A percentile compares a stretch with the other conserved stretches of the same genome.
These are phyloP conservation scores for Truncatella angustata DNA, from an alignment of 2,329 filamentous ascomycete genomes.

Conservation along the genomic window DNA sequence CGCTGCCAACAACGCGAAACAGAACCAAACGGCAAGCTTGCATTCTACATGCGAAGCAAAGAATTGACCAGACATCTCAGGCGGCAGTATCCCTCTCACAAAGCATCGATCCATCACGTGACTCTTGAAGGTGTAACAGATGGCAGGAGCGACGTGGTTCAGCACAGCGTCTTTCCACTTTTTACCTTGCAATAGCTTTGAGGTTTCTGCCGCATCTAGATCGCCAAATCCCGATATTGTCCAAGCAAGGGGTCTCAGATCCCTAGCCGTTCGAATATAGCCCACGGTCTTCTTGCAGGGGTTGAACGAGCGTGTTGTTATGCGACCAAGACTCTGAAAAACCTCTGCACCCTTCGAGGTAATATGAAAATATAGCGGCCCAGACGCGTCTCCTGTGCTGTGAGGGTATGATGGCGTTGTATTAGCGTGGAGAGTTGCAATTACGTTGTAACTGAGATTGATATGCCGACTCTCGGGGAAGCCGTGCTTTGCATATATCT, in stretches of 20 bases:
- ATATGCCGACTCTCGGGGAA: background rate
- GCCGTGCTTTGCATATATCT: background rate
- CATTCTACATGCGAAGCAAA: constrained; percentile 1
- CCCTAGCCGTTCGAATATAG: background rate
- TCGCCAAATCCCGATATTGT: background rate
- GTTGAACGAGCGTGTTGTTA: background rate
- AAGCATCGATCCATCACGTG: background rate
- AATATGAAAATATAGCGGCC: background rate
- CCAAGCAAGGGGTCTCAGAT: background rate
- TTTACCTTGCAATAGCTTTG: background rate
- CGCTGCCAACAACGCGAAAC: background rate
- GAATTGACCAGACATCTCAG: background rate
- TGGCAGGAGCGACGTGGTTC: background rate
- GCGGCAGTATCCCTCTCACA: background rate
- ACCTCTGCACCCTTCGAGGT: background rate
- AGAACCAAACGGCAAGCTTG: background rate
- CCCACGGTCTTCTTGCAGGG: background rate
- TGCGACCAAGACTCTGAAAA: background rate
- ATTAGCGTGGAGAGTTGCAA: background rate
- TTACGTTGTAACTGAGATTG: background rate
- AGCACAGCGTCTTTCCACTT: background rate
- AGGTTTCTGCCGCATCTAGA: background rate
- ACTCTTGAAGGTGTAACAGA: constrained; percentile 1
- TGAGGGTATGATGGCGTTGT: background rate
- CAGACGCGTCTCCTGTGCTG: background rate